A percentile compares a stretch with the other conserved stretches of the same genome.
These are phyloP conservation scores for Platanthera guangdongensis DNA, from an alignment of 106 monocot species.

Conservation along the genomic window DNA sequence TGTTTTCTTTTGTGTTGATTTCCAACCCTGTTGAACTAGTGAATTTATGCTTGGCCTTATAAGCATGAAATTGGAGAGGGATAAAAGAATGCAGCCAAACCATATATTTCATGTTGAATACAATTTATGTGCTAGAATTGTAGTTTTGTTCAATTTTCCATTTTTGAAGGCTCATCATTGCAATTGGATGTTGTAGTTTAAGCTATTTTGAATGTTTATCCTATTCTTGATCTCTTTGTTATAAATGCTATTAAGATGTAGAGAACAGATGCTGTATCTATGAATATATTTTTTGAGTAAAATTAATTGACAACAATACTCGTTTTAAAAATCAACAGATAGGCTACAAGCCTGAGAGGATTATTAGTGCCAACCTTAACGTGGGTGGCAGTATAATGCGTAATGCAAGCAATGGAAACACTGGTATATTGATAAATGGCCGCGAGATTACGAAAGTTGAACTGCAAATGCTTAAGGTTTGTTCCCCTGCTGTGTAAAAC, in stretches of 20 bases:
- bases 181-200: neutral
- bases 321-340: slow-evolving; percentile 35
- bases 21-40: neutral
- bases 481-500: neutral
- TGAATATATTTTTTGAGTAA: neutral
- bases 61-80: too few relatives aligned
- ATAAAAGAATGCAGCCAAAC: neutral
- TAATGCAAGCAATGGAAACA: slow-evolving; percentile 92
- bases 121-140: neutral
- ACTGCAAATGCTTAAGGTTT: slow-evolving; percentile 86
- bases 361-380: slow-evolving; percentile 75
- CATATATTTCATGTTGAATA: neutral
- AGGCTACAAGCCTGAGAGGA: slow-evolving; percentile 77
- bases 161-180: neutral
- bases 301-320: slow-evolving; percentile 1
- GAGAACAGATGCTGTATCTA: neutral
- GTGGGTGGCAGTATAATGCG: slow-evolving; percentile 61
- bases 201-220: neutral
- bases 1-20: neutral
- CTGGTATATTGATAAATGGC: slow-evolving; percentile 77
- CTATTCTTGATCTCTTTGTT: neutral
- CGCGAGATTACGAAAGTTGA: slow-evolving; percentile 88
- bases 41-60: neutral
- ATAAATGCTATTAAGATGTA: neutral
- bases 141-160: neutral